Evolutionary conservation across 768 basidiomycete genomes (phyloP).

Genomic region (Polyporus arcularius): DNA sequence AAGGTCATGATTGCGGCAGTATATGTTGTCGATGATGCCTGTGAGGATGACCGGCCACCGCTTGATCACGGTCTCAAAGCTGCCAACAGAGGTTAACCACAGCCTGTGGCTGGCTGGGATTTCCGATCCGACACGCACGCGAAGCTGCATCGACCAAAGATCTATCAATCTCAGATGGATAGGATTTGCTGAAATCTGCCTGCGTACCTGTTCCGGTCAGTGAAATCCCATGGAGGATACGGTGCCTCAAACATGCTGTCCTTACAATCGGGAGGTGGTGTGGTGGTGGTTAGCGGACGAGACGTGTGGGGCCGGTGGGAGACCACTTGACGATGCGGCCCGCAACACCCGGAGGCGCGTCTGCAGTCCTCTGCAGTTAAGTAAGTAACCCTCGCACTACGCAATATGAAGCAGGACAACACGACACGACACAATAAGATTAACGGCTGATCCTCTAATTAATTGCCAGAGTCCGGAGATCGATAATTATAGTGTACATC

Average conservation of each 20-base stretch:
- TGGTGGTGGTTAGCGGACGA: no score
- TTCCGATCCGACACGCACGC: conserved; percentile 46
- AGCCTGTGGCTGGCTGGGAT: background rate
- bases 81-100: conserved; percentile 26
- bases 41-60: conserved; percentile 89
- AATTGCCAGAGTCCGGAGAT: conserved; percentile 4
- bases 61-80: conserved; percentile 77
- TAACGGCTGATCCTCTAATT: conserved; percentile 4
- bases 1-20: conserved; percentile 66
- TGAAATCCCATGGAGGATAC: conserved; percentile 73
- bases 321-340: no score
- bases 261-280: no score
- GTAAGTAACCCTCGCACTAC: no score
- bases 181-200: background rate
- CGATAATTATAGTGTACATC: conserved; percentile 16
- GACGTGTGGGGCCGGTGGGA: no score
- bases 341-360: no score
- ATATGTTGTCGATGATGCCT: conserved; percentile 72
- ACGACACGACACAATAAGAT: background rate
- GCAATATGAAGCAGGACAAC: no score
- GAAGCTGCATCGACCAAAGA: conserved; percentile 46
- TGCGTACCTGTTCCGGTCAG: conserved; percentile 59
- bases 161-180: background rate
- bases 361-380: no score
- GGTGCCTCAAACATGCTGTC: conserved; percentile 49